These are phyloP conservation scores for Ophiostoma tasmaniense DNA, from an alignment of 2,329 filamentous ascomycete genomes.

Conservation along the genomic window DNA sequence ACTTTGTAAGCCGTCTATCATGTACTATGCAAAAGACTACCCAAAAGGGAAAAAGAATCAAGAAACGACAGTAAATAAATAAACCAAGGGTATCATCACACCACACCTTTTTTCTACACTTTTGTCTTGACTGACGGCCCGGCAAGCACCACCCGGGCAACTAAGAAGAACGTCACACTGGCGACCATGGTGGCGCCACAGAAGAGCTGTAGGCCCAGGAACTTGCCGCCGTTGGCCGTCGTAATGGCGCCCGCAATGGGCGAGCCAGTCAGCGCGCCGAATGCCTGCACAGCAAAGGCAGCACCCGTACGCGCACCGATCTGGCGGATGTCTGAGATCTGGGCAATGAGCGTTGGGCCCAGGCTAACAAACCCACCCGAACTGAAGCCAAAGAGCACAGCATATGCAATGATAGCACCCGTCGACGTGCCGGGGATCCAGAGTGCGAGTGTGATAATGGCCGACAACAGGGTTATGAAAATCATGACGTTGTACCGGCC, in stretches of 20 bases:
- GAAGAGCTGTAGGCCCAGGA: constrained; percentile 47
- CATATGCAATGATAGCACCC: constrained; percentile 50
- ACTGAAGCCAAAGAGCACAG: constrained; percentile 54
- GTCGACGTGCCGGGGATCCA: constrained; percentile 37
- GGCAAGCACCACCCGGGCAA: constrained; percentile 23
- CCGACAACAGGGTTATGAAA: constrained; percentile 37
- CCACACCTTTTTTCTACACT: not conserved
- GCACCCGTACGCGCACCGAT: constrained; percentile 50
- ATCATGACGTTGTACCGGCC: constrained; percentile 37
- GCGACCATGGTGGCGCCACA: constrained; percentile 38
- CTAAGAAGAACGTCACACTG: constrained; percentile 23
- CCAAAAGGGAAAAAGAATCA: constrained; percentile 5
- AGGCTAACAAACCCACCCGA: constrained; percentile 56
- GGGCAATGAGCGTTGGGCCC: constrained; percentile 47
- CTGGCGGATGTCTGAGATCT: constrained; percentile 51
- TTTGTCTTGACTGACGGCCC: constrained; percentile 22
- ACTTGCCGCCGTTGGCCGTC: constrained; percentile 35
- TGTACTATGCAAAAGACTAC: not conserved
- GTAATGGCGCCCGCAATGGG: constrained; percentile 50
- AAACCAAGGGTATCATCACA: constrained; percentile 7
- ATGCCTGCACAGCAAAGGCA: constrained; percentile 46
- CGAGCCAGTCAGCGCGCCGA: constrained; percentile 49
- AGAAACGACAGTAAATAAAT: not conserved
- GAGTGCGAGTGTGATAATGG: constrained; percentile 33
- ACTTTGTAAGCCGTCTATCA: not conserved